These are phyloP conservation scores for Setaria italica DNA, from an alignment of 202 grass and related monocot genomes.

Conservation along the genomic window DNA sequence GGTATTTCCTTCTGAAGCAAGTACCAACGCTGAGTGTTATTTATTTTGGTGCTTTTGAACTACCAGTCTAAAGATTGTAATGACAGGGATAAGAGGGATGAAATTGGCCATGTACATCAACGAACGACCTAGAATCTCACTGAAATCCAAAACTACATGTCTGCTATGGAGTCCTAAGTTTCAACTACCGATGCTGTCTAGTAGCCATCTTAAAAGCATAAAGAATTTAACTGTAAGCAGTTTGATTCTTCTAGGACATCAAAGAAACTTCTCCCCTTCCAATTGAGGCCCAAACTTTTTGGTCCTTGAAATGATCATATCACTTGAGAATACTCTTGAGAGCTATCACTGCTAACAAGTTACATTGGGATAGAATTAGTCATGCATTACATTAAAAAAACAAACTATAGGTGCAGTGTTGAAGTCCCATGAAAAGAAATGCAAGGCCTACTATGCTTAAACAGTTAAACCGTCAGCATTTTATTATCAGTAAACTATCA, in stretches of 20 bases:
- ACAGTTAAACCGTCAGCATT: slow-evolving; percentile 21
- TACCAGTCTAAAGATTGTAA: background rate
- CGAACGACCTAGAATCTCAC: slow-evolving; percentile 33
- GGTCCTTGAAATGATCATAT: background rate
- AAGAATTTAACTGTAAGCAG: background rate
- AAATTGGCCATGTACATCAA: slow-evolving; percentile 40
- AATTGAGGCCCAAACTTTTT: background rate
- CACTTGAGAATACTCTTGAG: background rate
- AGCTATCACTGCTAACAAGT: background rate
- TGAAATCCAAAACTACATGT: slow-evolving; percentile 26
- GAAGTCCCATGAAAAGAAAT: background rate
- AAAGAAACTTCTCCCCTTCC: background rate
- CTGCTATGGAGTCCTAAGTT: slow-evolving; percentile 35
- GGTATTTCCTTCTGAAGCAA: slow-evolving; percentile 38
- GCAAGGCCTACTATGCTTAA: background rate
- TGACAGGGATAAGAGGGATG: slow-evolving; percentile 39
- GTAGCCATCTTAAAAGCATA: background rate
- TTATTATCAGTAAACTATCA: slow-evolving; percentile 11
- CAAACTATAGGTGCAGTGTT: background rate
- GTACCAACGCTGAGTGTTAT: background rate
- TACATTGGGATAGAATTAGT: background rate
- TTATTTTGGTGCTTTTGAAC: slow-evolving; percentile 20
- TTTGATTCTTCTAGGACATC: background rate
- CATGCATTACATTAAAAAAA: slow-evolving; percentile 3
- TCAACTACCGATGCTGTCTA: slow-evolving; percentile 32